Evolutionary conservation across 495 filamentous ascomycete genomes (phyloP).

Genomic region (Alectoria sarmentosa): DNA sequence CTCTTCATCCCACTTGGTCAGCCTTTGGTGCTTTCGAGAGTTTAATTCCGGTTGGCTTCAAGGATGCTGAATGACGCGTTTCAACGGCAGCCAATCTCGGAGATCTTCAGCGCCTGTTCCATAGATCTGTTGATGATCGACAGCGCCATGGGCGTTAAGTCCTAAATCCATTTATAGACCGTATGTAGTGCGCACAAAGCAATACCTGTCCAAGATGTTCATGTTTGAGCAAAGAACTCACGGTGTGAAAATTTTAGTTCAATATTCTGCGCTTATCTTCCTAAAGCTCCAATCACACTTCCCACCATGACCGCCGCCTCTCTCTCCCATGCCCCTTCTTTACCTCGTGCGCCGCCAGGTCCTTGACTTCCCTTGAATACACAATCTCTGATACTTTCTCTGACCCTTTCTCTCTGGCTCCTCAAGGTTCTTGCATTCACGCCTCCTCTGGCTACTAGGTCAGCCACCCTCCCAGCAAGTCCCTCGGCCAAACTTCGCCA

Average conservation of each 20-base stretch:
- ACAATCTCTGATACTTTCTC: slow-evolving; percentile 72
- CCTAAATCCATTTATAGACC: slow-evolving; percentile 10
- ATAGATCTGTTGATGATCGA: slow-evolving; percentile 11
- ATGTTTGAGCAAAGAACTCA: background rate
- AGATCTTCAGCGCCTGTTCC: slow-evolving; percentile 11
- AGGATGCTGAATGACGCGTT: background rate
- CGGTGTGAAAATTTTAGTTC: background rate
- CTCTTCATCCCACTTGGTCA: slow-evolving; percentile 1
- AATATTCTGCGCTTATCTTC: slow-evolving; percentile 31
- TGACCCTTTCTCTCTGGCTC: slow-evolving; percentile 65
- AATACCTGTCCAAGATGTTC: background rate
- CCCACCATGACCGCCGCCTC: slow-evolving; percentile 95
- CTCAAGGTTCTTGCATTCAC: slow-evolving; percentile 73
- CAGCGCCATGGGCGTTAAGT: slow-evolving; percentile 11
- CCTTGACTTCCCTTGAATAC: slow-evolving; percentile 67
- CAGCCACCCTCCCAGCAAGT: slow-evolving; percentile 69
- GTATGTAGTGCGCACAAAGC: background rate
- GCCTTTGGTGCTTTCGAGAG: background rate
- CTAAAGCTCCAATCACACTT: slow-evolving; percentile 52
- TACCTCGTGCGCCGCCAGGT: slow-evolving; percentile 42
- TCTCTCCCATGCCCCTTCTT: slow-evolving; percentile 64
- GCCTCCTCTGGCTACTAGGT: slow-evolving; percentile 74
- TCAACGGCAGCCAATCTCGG: slow-evolving; percentile 18
- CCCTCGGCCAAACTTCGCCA: slow-evolving; percentile 80
- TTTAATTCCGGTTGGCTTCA: background rate